Evolutionary conservation across 2,329 filamentous ascomycete species (phyloP), one percentile per base, ranked within the genome.

Genomic region (Bisporella sp.): DNA sequence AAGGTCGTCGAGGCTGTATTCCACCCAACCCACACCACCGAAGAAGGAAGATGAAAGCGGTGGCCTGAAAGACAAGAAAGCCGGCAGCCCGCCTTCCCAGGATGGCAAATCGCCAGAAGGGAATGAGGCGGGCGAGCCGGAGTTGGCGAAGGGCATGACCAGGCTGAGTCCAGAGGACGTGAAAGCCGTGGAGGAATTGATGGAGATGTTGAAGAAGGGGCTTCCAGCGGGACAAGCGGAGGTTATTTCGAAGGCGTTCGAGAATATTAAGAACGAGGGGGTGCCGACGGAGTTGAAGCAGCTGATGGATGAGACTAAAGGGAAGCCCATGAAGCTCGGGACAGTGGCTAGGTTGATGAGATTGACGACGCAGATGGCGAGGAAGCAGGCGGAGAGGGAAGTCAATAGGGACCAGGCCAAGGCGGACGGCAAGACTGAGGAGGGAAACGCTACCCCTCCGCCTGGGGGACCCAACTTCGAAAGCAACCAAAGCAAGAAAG

Each of bases 191-290:
- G 71, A 82, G 52, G 70, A 76, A 49, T 66, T 82, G 31, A 74
- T 87, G 41, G 62, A 65, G 2, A 73, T 73, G 54, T 68, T 86
- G 52, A 78, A 79, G 57, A 72, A 75, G 53, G 73, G 73, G 46
- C 41, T 43, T 8, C 84, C 85, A 6, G 72, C 75, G 49, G 73
- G 75, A n/a, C 82, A 88, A 67, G 73, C 73, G 39, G 68, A 79
- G 46, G 70, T 76, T 28, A 67, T 90, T 52, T 74, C 81, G 52
- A 73, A 78, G 45, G 73, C 82, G 6, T 69, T 87, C n/a, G 70
- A 77, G 54, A 71, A 76, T 31, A 75, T 92, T 54, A 81, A 83
- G 69, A 74, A 75, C 53, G 75, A 82, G 41, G 89, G 89, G 7
- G 79, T 89, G 12, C 87, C 89, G 1, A 61, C 70, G 28, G 87